Percentiles rank a stretch among this genome's conserved stretches.
Evolutionary conservation across 2,329 filamentous ascomycete species (phyloP).

Genomic region (Pseudocercospora fuligena): DNA sequence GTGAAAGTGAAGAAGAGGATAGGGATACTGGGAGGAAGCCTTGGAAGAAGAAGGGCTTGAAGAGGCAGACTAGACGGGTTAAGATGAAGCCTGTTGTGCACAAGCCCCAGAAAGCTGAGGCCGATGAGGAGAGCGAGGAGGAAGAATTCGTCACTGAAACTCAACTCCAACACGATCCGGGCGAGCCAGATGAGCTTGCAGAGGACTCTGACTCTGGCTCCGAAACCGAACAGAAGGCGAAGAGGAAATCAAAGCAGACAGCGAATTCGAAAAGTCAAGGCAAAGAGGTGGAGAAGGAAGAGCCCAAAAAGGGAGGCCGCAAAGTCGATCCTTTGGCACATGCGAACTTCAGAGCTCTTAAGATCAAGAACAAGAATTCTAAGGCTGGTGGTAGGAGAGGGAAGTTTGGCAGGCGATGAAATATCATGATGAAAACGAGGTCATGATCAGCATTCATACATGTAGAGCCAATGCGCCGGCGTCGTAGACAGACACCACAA

Average conservation of each 20-base stretch:
- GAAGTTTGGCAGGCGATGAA: constrained; percentile 37
- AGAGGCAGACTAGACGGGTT: constrained; percentile 72
- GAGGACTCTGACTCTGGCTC: constrained; percentile 4
- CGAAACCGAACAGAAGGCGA: background rate
- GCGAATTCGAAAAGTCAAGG: constrained; percentile 8
- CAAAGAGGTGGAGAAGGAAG: constrained; percentile 15
- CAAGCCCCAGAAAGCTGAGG: constrained; percentile 36
- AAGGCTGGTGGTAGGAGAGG: constrained; percentile 49
- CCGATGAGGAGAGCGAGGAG: constrained; percentile 22
- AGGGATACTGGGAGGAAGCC: constrained; percentile 55
- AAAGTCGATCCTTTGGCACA: constrained; percentile 54
- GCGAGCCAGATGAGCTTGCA: constrained; percentile 13
- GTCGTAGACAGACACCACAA: no score
- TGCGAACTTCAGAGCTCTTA: constrained; percentile 54
- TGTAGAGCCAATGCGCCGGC: background rate
- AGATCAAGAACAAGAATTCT: constrained; percentile 56
- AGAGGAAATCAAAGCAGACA: constrained; percentile 15
- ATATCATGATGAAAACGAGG: background rate
- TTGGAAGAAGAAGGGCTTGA: constrained; percentile 84
- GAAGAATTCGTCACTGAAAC: constrained; percentile 27
- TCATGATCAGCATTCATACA: background rate
- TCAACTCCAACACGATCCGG: constrained; percentile 17
- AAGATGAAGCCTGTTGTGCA: constrained; percentile 56
- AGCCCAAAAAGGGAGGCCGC: constrained; percentile 44
- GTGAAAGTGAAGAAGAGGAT: constrained; percentile 61